phyloP scores from a whole-genome alignment of 768 basidiomycete genomes.

The Russula foetens region DNA sequence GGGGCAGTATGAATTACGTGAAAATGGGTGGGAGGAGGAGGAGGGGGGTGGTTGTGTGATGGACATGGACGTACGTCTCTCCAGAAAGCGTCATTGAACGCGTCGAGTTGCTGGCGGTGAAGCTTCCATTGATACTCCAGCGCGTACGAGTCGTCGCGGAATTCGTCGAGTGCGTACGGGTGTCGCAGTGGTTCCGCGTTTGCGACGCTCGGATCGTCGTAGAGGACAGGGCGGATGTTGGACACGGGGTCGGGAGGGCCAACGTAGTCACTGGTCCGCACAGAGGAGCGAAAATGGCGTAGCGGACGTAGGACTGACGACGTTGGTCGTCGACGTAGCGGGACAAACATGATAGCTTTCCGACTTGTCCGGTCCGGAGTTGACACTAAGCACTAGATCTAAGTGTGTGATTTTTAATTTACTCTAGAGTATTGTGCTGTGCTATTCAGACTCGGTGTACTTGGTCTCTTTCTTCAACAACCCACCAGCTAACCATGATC shows the following conservation, averaged over 20 bases:
- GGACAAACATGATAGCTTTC: constrained; percentile 6
- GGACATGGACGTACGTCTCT: constrained; percentile 68
- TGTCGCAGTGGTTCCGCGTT: constrained; percentile 30
- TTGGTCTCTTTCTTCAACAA: constrained; percentile 21
- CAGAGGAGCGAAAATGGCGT: constrained; percentile 17
- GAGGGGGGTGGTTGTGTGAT: too few species aligned
- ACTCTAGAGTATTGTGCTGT: too few species aligned
- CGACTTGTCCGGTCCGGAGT: not conserved
- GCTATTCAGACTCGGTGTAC: constrained; percentile 19
- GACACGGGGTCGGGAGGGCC: constrained; percentile 75
- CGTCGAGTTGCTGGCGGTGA: constrained; percentile 62
- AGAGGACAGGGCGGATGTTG: constrained; percentile 71
- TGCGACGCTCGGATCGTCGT: constrained; percentile 43
- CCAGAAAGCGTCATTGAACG: constrained; percentile 77
- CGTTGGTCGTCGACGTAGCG: constrained; percentile 6
- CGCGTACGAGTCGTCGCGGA: constrained; percentile 32
- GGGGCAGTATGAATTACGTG: not conserved
- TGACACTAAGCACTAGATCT: too few species aligned
- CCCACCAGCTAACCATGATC: constrained; percentile 41
- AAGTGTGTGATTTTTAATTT: not conserved
- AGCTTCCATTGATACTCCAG: constrained; percentile 64
- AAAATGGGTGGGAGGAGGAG: not conserved
- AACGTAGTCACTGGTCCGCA: constrained; percentile 32
- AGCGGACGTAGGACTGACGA: constrained; percentile 13
- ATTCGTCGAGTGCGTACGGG: constrained; percentile 77